Base-by-base conservation (phyloP, 192 early-diverging fungal species). In the Thoreauomyces humboldtii region DNA sequence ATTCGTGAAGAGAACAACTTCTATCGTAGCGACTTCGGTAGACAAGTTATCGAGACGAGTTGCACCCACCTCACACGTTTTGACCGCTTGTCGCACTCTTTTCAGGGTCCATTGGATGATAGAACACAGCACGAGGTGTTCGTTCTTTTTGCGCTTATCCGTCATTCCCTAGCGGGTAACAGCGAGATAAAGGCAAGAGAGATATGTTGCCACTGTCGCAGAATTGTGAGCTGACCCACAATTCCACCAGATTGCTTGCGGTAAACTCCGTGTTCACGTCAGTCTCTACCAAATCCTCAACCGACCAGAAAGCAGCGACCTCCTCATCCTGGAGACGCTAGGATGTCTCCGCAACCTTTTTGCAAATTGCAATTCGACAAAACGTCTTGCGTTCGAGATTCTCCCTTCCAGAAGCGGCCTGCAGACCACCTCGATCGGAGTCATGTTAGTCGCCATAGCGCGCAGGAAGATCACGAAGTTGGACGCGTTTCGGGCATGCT, bases 341-440 rank as follows among this genome's bases (percentile, higher is more conserved):
- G 33, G 28, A 1, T 72, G 73, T 56, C n/a, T 77, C 38, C 59
- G 61, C 7, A 77, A 77, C 55, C 27, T 71, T 15, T 22, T 77
- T 37, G 56, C 69, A 21, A 62, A 72, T 29, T 63, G 46, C 50
- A 38, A 50, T 29, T n/a, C 31, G 7, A 50, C 68, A n/a, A 57
- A 65, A 32, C n/a, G 59, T 1, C 33, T 54, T n/a, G 15, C 70
- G 48, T 50, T 59, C 17, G 36, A 60, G 9, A 21, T 21, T 28
- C 17, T 15, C 4, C 28, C 12, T 36, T 51, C 21, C 17, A 19
- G 11, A 36, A 25, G 34, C 4, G 50, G 15, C 27, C 50, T 29
- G 5, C 50, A 52, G 25, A 52, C 15, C 50, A 31, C 29, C 19
- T 31, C 50, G 24, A 25, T 52, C 14, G 4, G 19, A 5, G 17